These are phyloP conservation scores for Populus pruinosa DNA, from an alignment of 345 rosid genomes.

Conservation along the genomic window DNA sequence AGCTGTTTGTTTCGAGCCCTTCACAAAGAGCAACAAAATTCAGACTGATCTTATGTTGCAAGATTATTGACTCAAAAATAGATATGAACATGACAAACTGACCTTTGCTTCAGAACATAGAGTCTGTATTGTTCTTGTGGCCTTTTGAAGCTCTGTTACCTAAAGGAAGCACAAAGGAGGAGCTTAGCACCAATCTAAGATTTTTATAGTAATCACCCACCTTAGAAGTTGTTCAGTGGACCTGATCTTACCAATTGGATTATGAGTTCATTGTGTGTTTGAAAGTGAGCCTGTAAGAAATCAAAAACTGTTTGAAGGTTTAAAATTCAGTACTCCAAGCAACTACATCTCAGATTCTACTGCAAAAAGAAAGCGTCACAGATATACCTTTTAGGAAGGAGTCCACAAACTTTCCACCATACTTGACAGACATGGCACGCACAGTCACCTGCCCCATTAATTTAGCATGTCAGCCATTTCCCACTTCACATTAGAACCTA, in stretches of 20 bases:
- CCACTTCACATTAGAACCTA: background rate
- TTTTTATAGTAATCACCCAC: background rate
- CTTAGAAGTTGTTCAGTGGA: background rate
- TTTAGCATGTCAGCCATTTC: slow-evolving; percentile 11
- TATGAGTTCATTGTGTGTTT: slow-evolving; percentile 53
- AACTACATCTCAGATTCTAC: slow-evolving; percentile 5
- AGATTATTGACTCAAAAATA: slow-evolving; percentile 2
- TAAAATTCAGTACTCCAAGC: slow-evolving; percentile 11
- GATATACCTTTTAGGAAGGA: slow-evolving; percentile 68
- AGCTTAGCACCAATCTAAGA: background rate
- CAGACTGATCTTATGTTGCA: background rate
- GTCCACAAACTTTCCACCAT: slow-evolving; percentile 75
- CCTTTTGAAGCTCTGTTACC: slow-evolving; percentile 87
- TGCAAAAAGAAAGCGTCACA: slow-evolving; percentile 5
- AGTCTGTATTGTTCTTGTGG: slow-evolving; percentile 82
- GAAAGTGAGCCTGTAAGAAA: slow-evolving; percentile 63
- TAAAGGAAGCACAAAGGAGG: slow-evolving; percentile 19
- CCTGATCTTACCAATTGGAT: slow-evolving; percentile 55
- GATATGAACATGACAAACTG: slow-evolving; percentile 10
- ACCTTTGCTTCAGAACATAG: slow-evolving; percentile 93
- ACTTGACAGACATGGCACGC: slow-evolving; percentile 82
- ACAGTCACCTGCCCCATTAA: slow-evolving; percentile 46
- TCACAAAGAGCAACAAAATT: slow-evolving; percentile 18
- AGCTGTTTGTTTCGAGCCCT: slow-evolving; percentile 74
- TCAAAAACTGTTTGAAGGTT: slow-evolving; percentile 54